phyloP scores from a whole-genome alignment of 2,329 filamentous ascomycete species.

The Lasiodiplodia hormozganensis region DNA sequence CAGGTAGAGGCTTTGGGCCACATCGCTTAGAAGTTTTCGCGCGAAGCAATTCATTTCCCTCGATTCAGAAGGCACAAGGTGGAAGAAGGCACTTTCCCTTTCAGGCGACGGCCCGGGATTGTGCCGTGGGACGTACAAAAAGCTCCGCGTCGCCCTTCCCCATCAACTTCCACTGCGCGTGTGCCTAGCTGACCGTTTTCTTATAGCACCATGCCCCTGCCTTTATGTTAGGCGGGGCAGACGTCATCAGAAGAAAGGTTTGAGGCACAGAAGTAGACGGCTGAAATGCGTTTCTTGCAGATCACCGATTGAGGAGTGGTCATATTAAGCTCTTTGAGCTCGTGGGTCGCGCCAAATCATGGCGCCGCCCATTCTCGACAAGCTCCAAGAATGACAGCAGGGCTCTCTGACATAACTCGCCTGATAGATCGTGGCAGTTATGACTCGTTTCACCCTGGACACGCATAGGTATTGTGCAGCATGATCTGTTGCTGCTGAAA shows the following conservation, averaged over 20 bases:
- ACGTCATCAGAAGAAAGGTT: background rate
- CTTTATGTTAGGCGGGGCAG: background rate
- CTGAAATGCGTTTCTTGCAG: too few relatives aligned
- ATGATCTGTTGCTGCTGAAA: background rate
- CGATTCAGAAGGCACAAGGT: background rate
- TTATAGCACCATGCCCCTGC: background rate
- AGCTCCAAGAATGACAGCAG: conserved; percentile 25
- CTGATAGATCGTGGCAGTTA: conserved; percentile 21
- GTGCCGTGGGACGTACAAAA: background rate
- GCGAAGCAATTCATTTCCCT: background rate
- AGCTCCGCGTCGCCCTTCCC: background rate
- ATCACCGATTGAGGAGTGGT: background rate
- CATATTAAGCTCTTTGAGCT: conserved; percentile 1
- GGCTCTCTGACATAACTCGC: conserved; percentile 27
- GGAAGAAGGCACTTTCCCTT: background rate
- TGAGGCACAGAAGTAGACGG: background rate
- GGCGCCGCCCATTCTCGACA: conserved; percentile 1
- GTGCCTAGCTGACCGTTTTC: background rate
- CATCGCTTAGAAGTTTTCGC: background rate
- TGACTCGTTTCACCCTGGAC: conserved; percentile 28
- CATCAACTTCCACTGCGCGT: background rate
- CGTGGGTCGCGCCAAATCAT: background rate
- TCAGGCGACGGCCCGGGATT: conserved; percentile 1
- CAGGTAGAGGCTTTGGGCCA: background rate
- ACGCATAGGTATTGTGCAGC: background rate